Conservation (phyloP, 805 yeast genomes). For the Yamadazyma nakazawae region DNA sequence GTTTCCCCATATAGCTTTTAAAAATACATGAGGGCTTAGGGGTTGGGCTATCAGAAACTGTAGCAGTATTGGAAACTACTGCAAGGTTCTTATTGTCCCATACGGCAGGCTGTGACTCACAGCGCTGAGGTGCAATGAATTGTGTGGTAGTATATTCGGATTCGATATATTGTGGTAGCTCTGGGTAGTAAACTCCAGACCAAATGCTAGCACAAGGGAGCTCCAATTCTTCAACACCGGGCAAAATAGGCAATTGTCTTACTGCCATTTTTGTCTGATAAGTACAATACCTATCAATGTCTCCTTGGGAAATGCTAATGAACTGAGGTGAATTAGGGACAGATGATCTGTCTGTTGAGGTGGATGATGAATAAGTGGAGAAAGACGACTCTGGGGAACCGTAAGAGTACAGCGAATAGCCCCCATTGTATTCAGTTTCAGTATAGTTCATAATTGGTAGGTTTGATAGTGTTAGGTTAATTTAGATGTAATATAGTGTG, state of each 20-base stretch:
- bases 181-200: conserved; percentile 13
- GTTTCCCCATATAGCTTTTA: conserved; percentile 11
- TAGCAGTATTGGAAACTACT: neutral
- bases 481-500: neutral
- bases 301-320: neutral
- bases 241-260: conserved; percentile 4
- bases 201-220: conserved; percentile 16
- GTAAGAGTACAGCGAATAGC: neutral
- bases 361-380: neutral
- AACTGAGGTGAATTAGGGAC: neutral
- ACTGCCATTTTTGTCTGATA: conserved; percentile 18
- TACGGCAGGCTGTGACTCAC: neutral
- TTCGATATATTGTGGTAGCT: neutral
- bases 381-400: neutral
- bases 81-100: neutral
- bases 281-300: conserved; percentile 15
- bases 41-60: too few species aligned
- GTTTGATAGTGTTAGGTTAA: neutral
- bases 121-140: neutral
- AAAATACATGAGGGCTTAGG: neutral
- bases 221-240: conserved; percentile 4
- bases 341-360: neutral
- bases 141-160: neutral
- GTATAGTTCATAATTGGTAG: neutral
- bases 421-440: neutral